Evolutionary conservation across 2,329 filamentous ascomycete genomes (phyloP), one percentile per base, ranked within the genome.

Genomic region (Fusarium sp.): DNA sequence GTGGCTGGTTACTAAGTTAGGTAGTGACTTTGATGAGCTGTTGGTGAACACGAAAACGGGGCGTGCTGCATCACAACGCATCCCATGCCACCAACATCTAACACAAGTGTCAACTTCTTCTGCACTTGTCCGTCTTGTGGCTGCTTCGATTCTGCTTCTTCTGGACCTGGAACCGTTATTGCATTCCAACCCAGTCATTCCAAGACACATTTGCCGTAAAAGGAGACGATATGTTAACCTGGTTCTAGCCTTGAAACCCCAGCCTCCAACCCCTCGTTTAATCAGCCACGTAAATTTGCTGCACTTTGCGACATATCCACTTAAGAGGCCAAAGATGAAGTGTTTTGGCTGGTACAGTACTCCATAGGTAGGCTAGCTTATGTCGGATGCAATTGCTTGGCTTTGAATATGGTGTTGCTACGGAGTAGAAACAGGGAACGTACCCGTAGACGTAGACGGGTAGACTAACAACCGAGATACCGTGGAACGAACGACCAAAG

Each of bases 251-350:
- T 46, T 62, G 41, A 55, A 52, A 47, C 57, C 59, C 68, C 64
- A 59, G 61, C 55, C 61, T 69, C 71, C 68, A 69, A 63, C 67
- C 71, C 69, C 71, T 73, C 71, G 52, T 71, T 47, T 60, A 67
- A 56, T 66, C 67, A 73, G 71, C 69, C 69, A 73, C 71, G 55
- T 60, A 66, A 73, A 73, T 71, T 73, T 71, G 59, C 52, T 57
- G 61, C 61, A 57, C 53, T 56, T 50, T 63, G 46, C 41, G 40
- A 58, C 48, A 63, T 37, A 62, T 56, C 51, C 62, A 59, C 53
- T 63, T 53, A n/a, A 41, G 14, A 49, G 52, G 63, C 59, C 53
- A 53, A 43, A 51, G 59, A 59, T 46, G 45, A 62, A 57, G 46
- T 47, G 30, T 30, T 67, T 43, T 69, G 45, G 46, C 55, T 62